A percentile compares a stretch with the other conserved stretches of the same genome.
Conservation (phyloP, 2,329 filamentous ascomycete genomes). For the Blastomyces parvus region DNA sequence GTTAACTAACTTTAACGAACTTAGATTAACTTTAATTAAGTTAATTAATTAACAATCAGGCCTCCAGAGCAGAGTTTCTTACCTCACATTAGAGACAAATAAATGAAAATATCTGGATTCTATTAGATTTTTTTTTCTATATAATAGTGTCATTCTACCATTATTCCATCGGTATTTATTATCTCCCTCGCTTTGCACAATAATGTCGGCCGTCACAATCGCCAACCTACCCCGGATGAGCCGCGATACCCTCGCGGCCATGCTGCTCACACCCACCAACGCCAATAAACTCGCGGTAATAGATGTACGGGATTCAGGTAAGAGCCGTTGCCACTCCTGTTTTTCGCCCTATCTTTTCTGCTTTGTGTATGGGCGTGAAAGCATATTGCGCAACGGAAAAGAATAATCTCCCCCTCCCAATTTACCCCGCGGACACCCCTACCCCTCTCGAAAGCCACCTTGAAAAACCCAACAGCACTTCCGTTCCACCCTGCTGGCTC, state of each 20-base stretch:
- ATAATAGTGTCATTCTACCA: not conserved
- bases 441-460: not conserved
- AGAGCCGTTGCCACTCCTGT: slow-evolving; percentile 16
- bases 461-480: not conserved
- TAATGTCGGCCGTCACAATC: slow-evolving; percentile 50
- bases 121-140: not conserved
- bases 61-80: too few relatives aligned
- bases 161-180: not conserved
- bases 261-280: slow-evolving; percentile 47
- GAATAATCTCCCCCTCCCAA: not conserved
- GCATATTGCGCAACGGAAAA: not conserved
- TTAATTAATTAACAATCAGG: too few relatives aligned
- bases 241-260: slow-evolving; percentile 56
- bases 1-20: too few relatives aligned
- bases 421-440: not conserved
- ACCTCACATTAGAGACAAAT: not conserved
- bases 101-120: not conserved
- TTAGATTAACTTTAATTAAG: too few relatives aligned
- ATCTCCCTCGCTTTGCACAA: not conserved
- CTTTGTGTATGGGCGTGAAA: not conserved
- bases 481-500: not conserved
- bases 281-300: slow-evolving; percentile 57
- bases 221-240: slow-evolving; percentile 57
- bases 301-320: slow-evolving; percentile 80
- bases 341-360: not conserved